phyloP scores from a whole-genome alignment of 495 filamentous ascomycete genomes.

The Neurospora sp. region DNA sequence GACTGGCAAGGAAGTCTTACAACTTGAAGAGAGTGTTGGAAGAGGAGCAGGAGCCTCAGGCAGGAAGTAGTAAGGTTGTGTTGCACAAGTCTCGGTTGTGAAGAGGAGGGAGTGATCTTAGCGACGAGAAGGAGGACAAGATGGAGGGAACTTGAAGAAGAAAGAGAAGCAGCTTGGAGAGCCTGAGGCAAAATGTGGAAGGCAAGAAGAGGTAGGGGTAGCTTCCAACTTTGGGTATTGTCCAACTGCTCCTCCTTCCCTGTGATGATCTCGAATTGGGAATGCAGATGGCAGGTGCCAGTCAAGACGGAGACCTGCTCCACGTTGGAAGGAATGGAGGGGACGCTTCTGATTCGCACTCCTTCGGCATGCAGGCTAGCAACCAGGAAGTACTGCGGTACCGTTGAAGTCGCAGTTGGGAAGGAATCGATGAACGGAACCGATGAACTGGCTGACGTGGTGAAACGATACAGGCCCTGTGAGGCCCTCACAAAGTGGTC shows the following conservation, averaged over 20 bases:
- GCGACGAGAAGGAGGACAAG: neutral
- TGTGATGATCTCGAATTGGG: neutral
- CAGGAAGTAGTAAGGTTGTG: neutral
- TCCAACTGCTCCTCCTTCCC: neutral
- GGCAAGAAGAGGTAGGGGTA: neutral
- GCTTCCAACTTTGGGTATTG: neutral
- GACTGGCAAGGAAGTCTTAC: neutral
- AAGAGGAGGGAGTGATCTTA: neutral
- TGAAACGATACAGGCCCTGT: neutral
- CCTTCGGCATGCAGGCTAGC: neutral
- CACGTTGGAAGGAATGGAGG: neutral
- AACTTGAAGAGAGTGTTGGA: neutral
- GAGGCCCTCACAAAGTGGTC: neutral
- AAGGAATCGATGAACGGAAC: neutral
- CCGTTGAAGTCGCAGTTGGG: neutral
- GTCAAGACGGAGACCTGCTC: neutral
- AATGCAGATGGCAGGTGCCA: neutral
- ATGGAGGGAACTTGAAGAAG: neutral
- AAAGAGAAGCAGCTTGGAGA: neutral
- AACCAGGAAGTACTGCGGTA: neutral
- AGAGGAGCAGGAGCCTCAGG: neutral
- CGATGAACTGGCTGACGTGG: neutral
- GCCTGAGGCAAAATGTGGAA: neutral
- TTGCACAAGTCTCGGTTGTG: neutral
- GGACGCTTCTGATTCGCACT: neutral